Base-by-base conservation (phyloP, 805 yeast species). In the Isabelozyma heimii region DNA sequence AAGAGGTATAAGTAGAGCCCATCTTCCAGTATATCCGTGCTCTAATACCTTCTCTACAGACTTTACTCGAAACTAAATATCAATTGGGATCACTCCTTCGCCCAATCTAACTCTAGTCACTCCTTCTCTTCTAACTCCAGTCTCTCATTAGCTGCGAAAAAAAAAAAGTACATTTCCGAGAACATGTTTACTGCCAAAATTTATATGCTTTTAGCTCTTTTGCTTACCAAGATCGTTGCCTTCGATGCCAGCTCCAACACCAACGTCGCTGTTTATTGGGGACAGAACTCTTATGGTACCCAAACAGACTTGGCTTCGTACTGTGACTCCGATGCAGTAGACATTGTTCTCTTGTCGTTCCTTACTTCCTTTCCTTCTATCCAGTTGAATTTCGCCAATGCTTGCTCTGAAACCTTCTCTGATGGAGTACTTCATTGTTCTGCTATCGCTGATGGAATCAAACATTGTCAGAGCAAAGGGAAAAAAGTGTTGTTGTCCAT, bases 231-330 rank as follows among this genome's bases (percentile, higher is more conserved):
- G 8, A 33, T 41, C 37, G 17, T 14, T 35, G 51, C 63, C 58
- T 70, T 69, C 50, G 59, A 66, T 53, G 58, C 74, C 8, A 48
- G 64, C 14, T 65, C 83, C 35, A 73, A 77, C 43, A 60, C 73
- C 30, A 86, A 87, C 52, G 80, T 88, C 37, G 96, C 85, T 16
- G 72, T 87, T 4, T 89, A 89, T 68, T 89, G 96, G 96, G 96
- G 96, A 47, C 96, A 89, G 67, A 80, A 81, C 58, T 82, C 92
- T 13, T 84, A 80, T 9, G 58, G 61, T 3, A 42, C 57, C 42
- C 84, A 81, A 56, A 68, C 70, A 48, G 44, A 62, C 24, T 59
- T 73, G 55, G 54, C 56, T 37, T 47, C 63, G 43, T 89, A 89
- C 72, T 90, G 97, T 75, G 72, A 75, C 50, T 75, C 82, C 45